Evolutionary conservation across 345 rosid species (phyloP).

Genomic region (Dipteronia dyeriana): DNA sequence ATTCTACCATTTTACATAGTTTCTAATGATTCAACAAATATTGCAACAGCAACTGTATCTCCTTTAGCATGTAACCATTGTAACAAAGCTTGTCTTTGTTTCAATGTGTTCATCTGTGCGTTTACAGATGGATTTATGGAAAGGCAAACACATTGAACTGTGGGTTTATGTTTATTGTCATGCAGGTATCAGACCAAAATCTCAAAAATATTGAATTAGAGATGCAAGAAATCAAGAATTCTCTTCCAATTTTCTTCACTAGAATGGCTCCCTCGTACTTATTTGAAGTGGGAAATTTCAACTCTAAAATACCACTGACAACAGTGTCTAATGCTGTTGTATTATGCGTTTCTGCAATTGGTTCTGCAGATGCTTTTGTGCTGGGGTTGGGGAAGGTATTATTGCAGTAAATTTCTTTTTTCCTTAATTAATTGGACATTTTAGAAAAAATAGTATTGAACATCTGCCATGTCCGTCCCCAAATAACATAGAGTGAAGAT

Average conservation of each 20-base stretch:
- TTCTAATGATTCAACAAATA: not conserved
- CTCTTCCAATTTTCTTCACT: constrained; percentile 55
- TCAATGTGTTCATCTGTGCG: not conserved
- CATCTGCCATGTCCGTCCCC: not conserved
- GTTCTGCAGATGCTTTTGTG: constrained; percentile 71
- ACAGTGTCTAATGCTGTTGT: constrained; percentile 35
- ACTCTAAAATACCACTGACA: constrained; percentile 39
- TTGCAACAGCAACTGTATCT: constrained; percentile 3
- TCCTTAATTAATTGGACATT: not conserved
- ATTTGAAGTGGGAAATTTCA: constrained; percentile 46
- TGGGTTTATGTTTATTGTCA: constrained; percentile 24
- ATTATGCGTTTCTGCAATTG: constrained; percentile 76
- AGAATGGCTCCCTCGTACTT: constrained; percentile 62
- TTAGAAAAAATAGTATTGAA: not conserved
- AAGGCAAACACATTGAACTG: constrained; percentile 2
- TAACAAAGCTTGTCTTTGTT: not conserved
- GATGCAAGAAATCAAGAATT: constrained; percentile 48
- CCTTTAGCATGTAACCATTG: not conserved
- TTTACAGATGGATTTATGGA: not conserved
- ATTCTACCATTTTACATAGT: not conserved
- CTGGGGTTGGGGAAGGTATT: constrained; percentile 51
- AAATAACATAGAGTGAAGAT: not conserved
- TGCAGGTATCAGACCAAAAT: constrained; percentile 49
- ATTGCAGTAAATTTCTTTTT: not conserved
- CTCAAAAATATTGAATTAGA: constrained; percentile 47